These are phyloP conservation scores for Eucalyptus fibrosa DNA, from an alignment of 345 rosid species.

Conservation along the genomic window DNA sequence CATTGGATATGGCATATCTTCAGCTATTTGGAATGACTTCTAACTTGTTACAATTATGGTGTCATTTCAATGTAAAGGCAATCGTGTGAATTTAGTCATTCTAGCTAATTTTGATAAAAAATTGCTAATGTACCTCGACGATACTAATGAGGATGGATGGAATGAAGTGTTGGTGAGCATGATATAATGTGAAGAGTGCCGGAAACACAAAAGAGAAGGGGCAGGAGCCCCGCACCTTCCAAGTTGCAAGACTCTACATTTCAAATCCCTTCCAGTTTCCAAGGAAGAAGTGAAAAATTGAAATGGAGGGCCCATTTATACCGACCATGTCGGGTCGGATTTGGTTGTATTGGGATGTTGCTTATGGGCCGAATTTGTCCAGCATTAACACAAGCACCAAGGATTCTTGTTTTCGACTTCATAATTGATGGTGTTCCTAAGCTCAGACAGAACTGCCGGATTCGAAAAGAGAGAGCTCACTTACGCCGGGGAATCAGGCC, in stretches of 20 bases:
- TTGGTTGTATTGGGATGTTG: neutral
- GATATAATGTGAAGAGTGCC: neutral
- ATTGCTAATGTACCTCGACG: rapidly evolving
- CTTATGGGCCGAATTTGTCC: neutral
- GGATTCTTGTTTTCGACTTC: neutral
- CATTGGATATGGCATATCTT: neutral
- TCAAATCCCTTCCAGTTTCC: neutral
- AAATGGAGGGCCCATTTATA: neutral
- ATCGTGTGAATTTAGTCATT: neutral
- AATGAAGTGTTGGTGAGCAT: neutral
- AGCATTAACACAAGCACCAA: neutral
- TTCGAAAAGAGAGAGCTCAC: neutral
- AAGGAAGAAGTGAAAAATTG: neutral
- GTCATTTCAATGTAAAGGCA: neutral
- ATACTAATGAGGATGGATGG: rapidly evolving
- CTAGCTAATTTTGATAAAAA: rapidly evolving
- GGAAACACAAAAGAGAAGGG: neutral
- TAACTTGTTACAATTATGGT: neutral
- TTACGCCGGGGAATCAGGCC: neutral
- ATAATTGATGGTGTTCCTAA: neutral
- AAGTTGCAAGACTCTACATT: neutral
- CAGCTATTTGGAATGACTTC: neutral
- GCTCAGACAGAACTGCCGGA: neutral
- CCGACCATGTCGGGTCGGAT: neutral
- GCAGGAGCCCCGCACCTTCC: neutral